Base-by-base conservation (phyloP, 1,139 yeast species). In the Hyphopichia wangnamkhiaoensis region DNA sequence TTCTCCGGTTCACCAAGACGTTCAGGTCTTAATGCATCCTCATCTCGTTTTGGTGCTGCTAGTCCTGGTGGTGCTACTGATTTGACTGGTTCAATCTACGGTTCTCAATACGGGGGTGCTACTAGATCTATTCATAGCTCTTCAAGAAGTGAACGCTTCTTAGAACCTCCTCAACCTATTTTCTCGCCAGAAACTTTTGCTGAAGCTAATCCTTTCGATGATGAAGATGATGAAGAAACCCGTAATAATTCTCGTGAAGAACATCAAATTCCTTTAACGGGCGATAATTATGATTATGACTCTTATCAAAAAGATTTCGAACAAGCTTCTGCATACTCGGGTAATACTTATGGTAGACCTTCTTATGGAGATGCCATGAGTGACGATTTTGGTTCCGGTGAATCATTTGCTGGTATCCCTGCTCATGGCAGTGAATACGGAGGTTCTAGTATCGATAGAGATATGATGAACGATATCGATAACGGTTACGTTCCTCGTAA, bases 81-180 rank as follows among this genome's bases (percentile, higher is more conserved):
- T 17, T 28, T 28, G n/a, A 15, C 5, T 28, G 20, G n/a, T 15
- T 28, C 31, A 15, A 8, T 28, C 4, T 30, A 14, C 16, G 31
- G 35, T n/a, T 42, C 61, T 2, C 60, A 52, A 24, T 56, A 54
- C 39, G 56, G 61, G 2, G 33, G 31, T n/a, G 14, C 34, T 3
- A 17, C 34, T 15, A 49, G 54, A 15, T 59, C 65, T 1, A 45
- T 60, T 26, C 56, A 58, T 47, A 63, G 70, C 35, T 65, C 75
- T 15, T 54, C 63, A 3, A 59, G 63, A 42, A 72, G 79, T 37
- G 76, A 75, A 39, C 59, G 82, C 38, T 72, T 80, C 33, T 58
- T 81, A 34, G 82, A 79, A 27, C 81, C 82, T 2, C 86, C 86
- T 7, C 77, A 78, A 45, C 87, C 87, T 15, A 78, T 82, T 15